Conservation (phyloP, 495 filamentous ascomycete genomes). For the Xylaria longipes region DNA sequence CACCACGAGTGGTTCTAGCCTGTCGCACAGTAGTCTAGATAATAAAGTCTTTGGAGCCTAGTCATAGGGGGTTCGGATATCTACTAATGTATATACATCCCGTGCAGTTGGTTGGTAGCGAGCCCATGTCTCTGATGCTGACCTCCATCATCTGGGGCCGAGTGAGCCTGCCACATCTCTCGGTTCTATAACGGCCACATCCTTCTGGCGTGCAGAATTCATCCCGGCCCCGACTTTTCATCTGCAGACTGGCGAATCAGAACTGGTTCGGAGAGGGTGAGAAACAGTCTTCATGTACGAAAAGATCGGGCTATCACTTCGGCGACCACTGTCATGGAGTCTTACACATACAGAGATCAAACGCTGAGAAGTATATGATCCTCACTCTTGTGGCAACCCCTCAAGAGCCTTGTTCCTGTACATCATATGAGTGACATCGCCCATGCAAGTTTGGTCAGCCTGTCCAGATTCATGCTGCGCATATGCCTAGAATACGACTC, state of each 20-base stretch:
- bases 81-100: background rate
- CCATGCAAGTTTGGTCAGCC: background rate
- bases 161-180: background rate
- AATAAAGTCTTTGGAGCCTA: background rate
- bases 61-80: background rate
- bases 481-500: background rate
- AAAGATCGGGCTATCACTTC: background rate
- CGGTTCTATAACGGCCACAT: background rate
- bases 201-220: background rate
- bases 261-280: background rate
- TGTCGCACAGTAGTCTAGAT: background rate
- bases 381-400: background rate
- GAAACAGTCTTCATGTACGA: background rate
- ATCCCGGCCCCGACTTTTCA: background rate
- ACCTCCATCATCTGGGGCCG: background rate
- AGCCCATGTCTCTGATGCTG: background rate
- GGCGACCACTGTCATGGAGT: background rate
- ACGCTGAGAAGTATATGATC: background rate
- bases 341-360: constrained; percentile 1
- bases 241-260: background rate
- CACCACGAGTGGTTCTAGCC: background rate
- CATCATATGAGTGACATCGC: background rate
- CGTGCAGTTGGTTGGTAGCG: constrained; percentile 10
- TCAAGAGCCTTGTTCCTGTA: background rate
- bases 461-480: background rate